Conservation (phyloP, 352 stramenopile species). For the Phytophthora sansomeana region DNA sequence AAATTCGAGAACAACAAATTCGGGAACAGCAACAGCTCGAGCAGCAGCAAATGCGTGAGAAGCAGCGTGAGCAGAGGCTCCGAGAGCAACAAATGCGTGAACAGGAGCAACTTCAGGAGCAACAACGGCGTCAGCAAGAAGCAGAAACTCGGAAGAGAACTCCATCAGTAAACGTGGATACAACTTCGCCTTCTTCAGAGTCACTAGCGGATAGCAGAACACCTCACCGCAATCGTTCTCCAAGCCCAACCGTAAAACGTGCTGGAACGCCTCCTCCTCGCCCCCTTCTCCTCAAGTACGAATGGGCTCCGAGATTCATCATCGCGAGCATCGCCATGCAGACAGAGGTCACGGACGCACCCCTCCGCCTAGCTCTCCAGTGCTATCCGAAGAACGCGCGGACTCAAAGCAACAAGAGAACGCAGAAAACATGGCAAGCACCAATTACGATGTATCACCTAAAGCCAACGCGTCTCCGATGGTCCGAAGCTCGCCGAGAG, state of each 20-base stretch:
- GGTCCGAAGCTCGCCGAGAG: slow-evolving; percentile 23
- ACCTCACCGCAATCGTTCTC: slow-evolving; percentile 17
- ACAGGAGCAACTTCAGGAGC: slow-evolving; percentile 17
- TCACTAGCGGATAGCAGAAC: slow-evolving; percentile 19
- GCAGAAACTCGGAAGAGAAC: slow-evolving; percentile 28
- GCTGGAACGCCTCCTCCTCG: slow-evolving; percentile 34
- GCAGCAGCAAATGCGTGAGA: slow-evolving; percentile 3
- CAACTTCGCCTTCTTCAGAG: slow-evolving; percentile 14
- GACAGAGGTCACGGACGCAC: slow-evolving; percentile 25
- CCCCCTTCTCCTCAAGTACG: slow-evolving; percentile 40
- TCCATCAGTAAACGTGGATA: slow-evolving; percentile 47
- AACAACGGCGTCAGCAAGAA: slow-evolving; percentile 30
- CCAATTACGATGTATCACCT: slow-evolving; percentile 33
- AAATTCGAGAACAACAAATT: slow-evolving; percentile 26
- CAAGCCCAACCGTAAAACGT: slow-evolving; percentile 41
- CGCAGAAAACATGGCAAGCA: slow-evolving; percentile 15
- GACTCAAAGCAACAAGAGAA: slow-evolving; percentile 24
- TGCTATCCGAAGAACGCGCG: slow-evolving; percentile 6
- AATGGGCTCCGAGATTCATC: slow-evolving; percentile 14
- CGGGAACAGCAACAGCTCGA: slow-evolving; percentile 30
- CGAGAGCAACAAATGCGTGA: slow-evolving; percentile 12
- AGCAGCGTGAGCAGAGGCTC: slow-evolving; percentile 10
- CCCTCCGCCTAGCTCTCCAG: slow-evolving; percentile 33
- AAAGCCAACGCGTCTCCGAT: slow-evolving; percentile 23
- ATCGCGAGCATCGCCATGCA: slow-evolving; percentile 26